Evolutionary conservation across 2,329 filamentous ascomycete genomes (phyloP).

Genomic region (Aspergillus fumigatiaffinis): DNA sequence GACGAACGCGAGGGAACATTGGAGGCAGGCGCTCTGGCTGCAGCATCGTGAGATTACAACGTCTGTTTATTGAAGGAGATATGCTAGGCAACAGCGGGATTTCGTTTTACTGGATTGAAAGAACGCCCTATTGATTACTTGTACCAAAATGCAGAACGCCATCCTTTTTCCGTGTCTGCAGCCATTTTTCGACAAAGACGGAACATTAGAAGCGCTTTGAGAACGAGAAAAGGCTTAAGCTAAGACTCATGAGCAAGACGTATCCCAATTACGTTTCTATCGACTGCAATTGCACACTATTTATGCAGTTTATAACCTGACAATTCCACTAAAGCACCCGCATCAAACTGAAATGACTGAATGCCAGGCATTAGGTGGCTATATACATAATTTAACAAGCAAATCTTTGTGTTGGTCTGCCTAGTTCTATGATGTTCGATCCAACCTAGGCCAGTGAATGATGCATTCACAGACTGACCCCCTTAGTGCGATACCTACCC

Average conservation of each 20-base stretch:
- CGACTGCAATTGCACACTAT: background rate
- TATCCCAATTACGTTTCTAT: background rate
- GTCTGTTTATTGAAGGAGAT: background rate
- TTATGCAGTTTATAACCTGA: background rate
- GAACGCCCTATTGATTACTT: constrained; percentile 13
- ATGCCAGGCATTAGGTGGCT: background rate
- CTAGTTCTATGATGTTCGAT: background rate
- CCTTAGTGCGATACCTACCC: background rate
- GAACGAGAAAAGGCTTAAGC: background rate
- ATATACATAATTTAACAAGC: background rate
- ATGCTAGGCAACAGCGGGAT: background rate
- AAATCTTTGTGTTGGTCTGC: background rate
- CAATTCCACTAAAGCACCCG: background rate
- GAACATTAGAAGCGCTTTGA: background rate
- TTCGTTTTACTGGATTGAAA: background rate
- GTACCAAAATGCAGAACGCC: constrained; percentile 32
- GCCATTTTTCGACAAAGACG: background rate
- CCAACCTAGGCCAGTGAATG: background rate
- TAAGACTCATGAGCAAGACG: background rate
- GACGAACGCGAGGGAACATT: constrained; percentile 59
- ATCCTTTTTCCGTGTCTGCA: background rate
- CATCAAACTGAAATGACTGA: background rate
- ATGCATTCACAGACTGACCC: background rate
- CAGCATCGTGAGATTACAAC: constrained; percentile 28
- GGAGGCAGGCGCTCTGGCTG: constrained; percentile 34